Base-by-base conservation (phyloP, 306 rosid genomes). In the Rosa persica region DNA sequence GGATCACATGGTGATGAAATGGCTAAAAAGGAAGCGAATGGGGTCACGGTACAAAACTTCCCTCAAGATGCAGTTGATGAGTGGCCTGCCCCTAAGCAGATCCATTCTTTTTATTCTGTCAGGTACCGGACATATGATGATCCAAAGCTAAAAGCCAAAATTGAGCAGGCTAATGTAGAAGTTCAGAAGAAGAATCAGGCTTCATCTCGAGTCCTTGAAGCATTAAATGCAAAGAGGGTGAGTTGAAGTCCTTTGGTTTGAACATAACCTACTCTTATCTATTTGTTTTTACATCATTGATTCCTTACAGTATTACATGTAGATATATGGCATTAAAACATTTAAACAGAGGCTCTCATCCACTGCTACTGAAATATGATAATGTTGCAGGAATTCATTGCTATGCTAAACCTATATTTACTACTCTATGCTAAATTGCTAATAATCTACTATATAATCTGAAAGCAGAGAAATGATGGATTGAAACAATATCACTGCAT, bases 81-180 rank as follows among this genome's bases (percentile, higher is more conserved):
- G 69, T 95, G 99, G 99, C 99, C 99, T 83, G 94, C 94, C 4
- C 91, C 95, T 30, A 87, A 86, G 97, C 98, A 95, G 89, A 81
- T 88, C 69, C 89, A 89, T 90, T 77, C 76, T 8, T 93, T 93
- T 57, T 95, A 87, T 48, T 90, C 93, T 76, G 77, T 90, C 61
- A 90, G 90, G 89, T 77, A 67, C 81, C 84, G 97, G 22, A 80
- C 88, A 8, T 89, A 75, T 34, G 99, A 93, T 19, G 99, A 95
- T 80, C 99, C 98, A 0, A 83, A 76, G 79, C 80, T 93, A 64
- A 93, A 91, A 80, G 79, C 89, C 43, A 91, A 88, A 80, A 36
- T 91, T 64, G 96, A 91, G 78, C 83, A 51, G 83, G 93, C 90
- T 57, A 88, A 88, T 78, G 84, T 71, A 70, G 99, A 95, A 75